Evolutionary conservation across 805 yeast genomes (phyloP).

Genomic region (Clavispora asparagi): DNA sequence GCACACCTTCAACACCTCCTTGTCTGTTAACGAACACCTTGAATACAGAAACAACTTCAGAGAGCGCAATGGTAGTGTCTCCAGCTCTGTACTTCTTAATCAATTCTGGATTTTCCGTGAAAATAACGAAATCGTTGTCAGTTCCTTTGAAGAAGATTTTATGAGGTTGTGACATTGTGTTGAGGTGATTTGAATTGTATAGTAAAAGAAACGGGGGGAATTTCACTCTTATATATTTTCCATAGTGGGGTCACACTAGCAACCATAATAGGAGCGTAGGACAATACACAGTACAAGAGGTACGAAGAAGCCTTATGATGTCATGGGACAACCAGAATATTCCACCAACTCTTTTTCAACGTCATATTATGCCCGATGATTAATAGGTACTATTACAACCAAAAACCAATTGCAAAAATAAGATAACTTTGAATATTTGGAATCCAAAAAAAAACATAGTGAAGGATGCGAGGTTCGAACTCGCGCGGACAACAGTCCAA

Average conservation of each 20-base stretch:
- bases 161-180: conserved; percentile 29
- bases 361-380: too few relatives aligned
- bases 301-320: background rate
- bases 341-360: background rate
- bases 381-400: too few relatives aligned
- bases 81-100: conserved; percentile 46
- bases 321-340: background rate
- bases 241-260: background rate
- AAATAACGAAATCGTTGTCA: conserved; percentile 59
- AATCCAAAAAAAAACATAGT: conserved; percentile 12
- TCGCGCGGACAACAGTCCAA: conserved; percentile 48
- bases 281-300: background rate
- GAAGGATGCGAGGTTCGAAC: conserved; percentile 52
- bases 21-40: conserved; percentile 57
- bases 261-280: background rate
- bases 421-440: too few relatives aligned
- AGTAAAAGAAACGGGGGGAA: background rate
- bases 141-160: conserved; percentile 64
- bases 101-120: conserved; percentile 50
- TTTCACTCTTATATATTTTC: background rate
- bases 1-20: conserved; percentile 68
- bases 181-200: background rate
- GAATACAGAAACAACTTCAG: conserved; percentile 58
- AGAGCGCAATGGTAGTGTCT: conserved; percentile 51
- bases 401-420: too few relatives aligned